A percentile compares a stretch with the other conserved stretches of the same genome.
Conservation (phyloP, 202 grass and related monocot genomes). For the Cymbopogon flexuosus region DNA sequence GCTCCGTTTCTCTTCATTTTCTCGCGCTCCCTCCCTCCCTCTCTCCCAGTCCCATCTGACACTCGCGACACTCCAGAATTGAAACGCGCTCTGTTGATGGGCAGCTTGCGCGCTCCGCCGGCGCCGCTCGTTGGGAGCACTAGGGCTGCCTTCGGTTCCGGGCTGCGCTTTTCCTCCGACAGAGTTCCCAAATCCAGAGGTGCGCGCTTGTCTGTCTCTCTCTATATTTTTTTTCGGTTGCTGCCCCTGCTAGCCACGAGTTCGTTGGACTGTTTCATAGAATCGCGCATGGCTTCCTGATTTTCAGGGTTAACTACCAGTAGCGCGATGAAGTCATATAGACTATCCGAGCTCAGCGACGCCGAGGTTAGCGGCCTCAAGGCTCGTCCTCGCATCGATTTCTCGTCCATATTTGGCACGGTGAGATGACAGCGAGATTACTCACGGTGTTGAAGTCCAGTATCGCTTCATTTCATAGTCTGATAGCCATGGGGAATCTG, state of each 20-base stretch:
- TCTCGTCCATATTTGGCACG: conserved; percentile 78
- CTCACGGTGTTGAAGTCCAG: background rate
- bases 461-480: background rate
- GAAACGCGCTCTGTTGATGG: conserved; percentile 31
- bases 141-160: background rate
- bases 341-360: conserved; percentile 58
- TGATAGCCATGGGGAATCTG: background rate
- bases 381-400: conserved; percentile 82
- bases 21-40: background rate
- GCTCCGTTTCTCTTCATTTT: background rate
- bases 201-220: background rate
- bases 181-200: conserved; percentile 19
- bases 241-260: background rate
- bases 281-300: background rate
- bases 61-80: conserved; percentile 14
- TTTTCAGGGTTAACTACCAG: conserved; percentile 43
- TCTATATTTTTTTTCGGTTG: background rate
- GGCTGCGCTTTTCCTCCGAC: background rate
- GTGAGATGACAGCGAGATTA: conserved; percentile 26
- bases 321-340: conserved; percentile 85
- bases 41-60: background rate
- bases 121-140: background rate
- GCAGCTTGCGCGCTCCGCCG: conserved; percentile 34
- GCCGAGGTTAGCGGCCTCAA: conserved; percentile 59
- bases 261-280: background rate